Base-by-base conservation (phyloP, 768 basidiomycete species). In the Lactarius evosmus region DNA sequence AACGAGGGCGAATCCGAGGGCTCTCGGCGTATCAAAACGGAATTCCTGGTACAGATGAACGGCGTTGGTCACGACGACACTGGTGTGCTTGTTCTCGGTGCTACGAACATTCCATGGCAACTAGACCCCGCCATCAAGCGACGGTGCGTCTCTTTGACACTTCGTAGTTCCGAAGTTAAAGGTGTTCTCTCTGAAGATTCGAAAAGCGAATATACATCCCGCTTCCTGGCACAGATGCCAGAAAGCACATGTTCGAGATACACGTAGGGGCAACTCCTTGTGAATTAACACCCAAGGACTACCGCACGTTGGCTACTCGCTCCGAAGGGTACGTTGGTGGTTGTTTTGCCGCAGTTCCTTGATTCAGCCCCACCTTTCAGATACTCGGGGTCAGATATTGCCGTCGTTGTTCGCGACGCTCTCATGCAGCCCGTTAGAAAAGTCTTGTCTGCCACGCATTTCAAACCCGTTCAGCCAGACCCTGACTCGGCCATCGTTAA, bases 121-220 rank as follows among this genome's bases (percentile, higher is more conserved):
- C 82, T 98, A 52, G 96, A 98, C 73, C 90, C 92, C 67, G 96
- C 96, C 50, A 98, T 98, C 78, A 98, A 98, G 75, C 89, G 97
- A 73, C 85, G 96, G 85, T 90, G 58, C 67, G 83, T 73, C 41
- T 33, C 33, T 30, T 25, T 50, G 17, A 46, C 53, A 11, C 55
- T 38, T 46, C 38, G n/a, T 53, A 16, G 3, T 8, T 36, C 25
- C 50, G 29, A 57, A 36, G 29, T 40, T 32, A 6, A 56, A 7
- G 2, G 9, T 11, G 30, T 55, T 30, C 7, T 33, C 33, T 41
- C 6, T 34, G 19, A 67, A 93, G 91, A 66, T 98, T 98, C 67
- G 95, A 98, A 76, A 98, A 97, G 76, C 87, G 97, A 62, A 95
- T 99, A 79, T 94, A 98, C 74, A 99, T 99, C 63, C 97, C 97